Base-by-base conservation (phyloP, 306 rosid species). In the Canavalia gladiata region DNA sequence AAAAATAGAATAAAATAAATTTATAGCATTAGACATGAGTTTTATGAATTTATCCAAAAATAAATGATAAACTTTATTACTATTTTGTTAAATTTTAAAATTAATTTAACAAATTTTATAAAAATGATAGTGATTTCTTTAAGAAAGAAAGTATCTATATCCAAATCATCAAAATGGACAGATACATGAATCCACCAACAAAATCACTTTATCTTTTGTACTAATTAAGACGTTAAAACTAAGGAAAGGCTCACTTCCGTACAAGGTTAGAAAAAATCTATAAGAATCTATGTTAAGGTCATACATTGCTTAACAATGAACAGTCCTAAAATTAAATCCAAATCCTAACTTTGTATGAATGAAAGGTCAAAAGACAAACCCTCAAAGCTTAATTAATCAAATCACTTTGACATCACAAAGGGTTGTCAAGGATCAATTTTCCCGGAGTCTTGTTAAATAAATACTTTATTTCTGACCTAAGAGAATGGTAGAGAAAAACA, bases 401-500 rank as follows among this genome's bases (percentile, higher is more conserved):
- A 11, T 62, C 52, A 35, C 29, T 42, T 46, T 57, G 54, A 75
- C 60, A 75, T 75, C 11, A 8, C 13, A 69, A 70, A n/a, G 42
- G 30, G 37, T 65, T 1, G 65, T 77, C 74, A 59, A 45, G 6
- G 9, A 59, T 59, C 70, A 59, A 59, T 31, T 58, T 58, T 43
- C 18, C 6, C 11, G 5, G 5, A 30, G 12, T 74, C 35, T 47
- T 77, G 54, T 28, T 50, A 29, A 5, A 59, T 30, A 8, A 0
- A 31, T 60, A 6, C 18, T 75, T 31, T 29, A 8, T 75, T 58
- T 29, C 42, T 13, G 58, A 58, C 79, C 5, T 11, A 39, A 66
- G 49, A 54, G 34, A 74, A 30, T 50, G 37, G 47, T 3, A 42
- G n/a, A 54, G n/a, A 74, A 52, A 55, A 68, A 73, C 37, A 73